phyloP scores from a whole-genome alignment of 169 alveolate species.

The Plasmodium gonderi region DNA sequence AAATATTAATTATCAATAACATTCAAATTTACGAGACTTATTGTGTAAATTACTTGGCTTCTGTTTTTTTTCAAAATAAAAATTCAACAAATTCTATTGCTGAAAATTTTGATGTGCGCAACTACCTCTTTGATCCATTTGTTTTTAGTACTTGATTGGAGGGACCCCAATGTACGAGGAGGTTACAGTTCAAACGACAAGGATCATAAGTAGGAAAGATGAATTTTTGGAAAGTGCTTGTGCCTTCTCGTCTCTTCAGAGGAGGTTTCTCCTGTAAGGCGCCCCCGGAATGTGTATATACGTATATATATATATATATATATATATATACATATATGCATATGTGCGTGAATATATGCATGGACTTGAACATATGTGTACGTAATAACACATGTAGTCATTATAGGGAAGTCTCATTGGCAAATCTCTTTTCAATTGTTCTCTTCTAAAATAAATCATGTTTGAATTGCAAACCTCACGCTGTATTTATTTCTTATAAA shows the following conservation, averaged over 20 bases:
- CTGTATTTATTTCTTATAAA: background rate
- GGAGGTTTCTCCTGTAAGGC: no score
- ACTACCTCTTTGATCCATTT: conserved; percentile 67
- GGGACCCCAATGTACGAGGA: no score
- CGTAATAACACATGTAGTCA: background rate
- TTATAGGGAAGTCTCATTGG: no score
- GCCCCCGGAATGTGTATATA: no score
- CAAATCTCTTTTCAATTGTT: no score
- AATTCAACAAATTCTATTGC: background rate
- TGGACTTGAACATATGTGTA: background rate
- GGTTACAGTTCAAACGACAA: no score
- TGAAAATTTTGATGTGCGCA: conserved; percentile 56
- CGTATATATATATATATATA: no score
- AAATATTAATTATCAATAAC: conserved; percentile 44
- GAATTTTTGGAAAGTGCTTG: no score
- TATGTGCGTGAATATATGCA: background rate
- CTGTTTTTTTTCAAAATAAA: conserved; percentile 60
- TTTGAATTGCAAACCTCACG: background rate
- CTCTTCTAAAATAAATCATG: background rate
- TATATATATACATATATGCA: background rate
- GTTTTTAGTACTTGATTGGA: conserved; percentile 39
- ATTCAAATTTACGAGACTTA: conserved; percentile 74
- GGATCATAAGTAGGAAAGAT: no score
- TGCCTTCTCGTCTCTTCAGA: no score
- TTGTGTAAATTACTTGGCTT: conserved; percentile 73